These are phyloP conservation scores for Cytidiella melzeri DNA, from an alignment of 768 basidiomycete genomes.

Conservation along the genomic window DNA sequence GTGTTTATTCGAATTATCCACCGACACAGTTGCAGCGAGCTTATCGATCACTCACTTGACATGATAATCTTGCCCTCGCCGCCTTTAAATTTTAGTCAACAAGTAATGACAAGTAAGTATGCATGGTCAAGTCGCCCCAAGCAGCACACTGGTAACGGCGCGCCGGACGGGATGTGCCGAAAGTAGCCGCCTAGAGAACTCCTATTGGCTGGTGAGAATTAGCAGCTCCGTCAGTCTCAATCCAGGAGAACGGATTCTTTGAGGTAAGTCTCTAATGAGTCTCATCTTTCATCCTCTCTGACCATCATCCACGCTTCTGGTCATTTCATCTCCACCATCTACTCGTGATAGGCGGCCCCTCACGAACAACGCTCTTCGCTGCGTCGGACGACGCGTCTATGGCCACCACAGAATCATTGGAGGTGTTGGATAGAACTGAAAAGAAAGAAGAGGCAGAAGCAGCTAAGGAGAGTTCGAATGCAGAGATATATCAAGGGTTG, in stretches of 20 bases:
- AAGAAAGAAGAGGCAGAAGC: constrained; percentile 21
- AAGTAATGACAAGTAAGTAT: too few relatives aligned
- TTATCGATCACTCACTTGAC: too few relatives aligned
- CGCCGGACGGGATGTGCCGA: constrained; percentile 1
- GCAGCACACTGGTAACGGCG: too few relatives aligned
- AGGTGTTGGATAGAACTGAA: constrained; percentile 38
- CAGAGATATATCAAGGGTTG: constrained; percentile 4
- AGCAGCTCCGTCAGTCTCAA: not conserved
- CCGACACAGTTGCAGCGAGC: too few relatives aligned
- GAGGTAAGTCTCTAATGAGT: constrained; percentile 1
- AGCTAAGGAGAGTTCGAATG: constrained; percentile 2
- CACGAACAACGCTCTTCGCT: constrained; percentile 12
- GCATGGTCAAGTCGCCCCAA: too few relatives aligned
- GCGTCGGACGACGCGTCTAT: constrained; percentile 79
- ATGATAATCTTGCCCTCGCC: too few relatives aligned
- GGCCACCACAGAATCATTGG: constrained; percentile 57
- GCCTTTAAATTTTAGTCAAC: too few relatives aligned
- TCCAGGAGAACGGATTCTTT: not conserved
- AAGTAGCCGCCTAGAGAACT: constrained; percentile 7
- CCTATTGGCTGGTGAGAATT: constrained; percentile 13
- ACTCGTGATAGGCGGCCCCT: not conserved
- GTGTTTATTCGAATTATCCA: too few relatives aligned
- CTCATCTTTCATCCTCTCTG: not conserved
- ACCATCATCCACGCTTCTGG: not conserved
- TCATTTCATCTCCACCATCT: not conserved